Evolutionary conservation across 2,329 filamentous ascomycete genomes (phyloP), one percentile per base, ranked within the genome.

Genomic region (Monilinia fructicola): DNA sequence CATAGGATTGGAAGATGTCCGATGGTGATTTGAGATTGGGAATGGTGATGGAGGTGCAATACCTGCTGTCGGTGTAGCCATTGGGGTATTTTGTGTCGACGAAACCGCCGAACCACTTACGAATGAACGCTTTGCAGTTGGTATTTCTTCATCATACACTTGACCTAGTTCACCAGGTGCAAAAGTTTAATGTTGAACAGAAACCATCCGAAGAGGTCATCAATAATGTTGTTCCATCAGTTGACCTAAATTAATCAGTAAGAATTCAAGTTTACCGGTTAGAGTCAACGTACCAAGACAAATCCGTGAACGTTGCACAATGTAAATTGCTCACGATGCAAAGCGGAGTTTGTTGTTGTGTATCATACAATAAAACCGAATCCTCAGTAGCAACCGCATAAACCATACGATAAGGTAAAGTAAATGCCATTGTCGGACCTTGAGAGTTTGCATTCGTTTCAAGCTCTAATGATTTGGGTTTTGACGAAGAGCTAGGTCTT

Each of bases 121-220:
- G 71, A 70, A 61, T 28, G 80, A 77, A 66, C 79, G 75, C 71
- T 83, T 86, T 40, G 79, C 75, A 18, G 81, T 80, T 12, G 82
- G 81, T 50, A 88, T 77, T 62, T 92, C 87, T 42, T 89, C 89
- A 11, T 87, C 88, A 77, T 96, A 96, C 6, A 87, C 80, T 70
- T 94, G 88, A 16, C 95, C 95, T 1, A 99, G 81, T 77, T 99
- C 95, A 11, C 92, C 91, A 2, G 90, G 82, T 1, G 86, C 79
- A 75, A 99, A 99, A 0, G 93, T 90, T 90, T 7, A 99, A 82
- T 0, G 91, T 90, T 0, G 95, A 99, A 77, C 95, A 99, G 80
- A 98, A 99, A 0, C 95, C 95, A 77, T 99, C 95, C 0, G 95
- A 97, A 0, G 95, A 99, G n/a, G 93, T 95, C 80, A 99, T 96